phyloP scores from a whole-genome alignment of 129 eudicot species.

The Scalesia atractyloides region DNA sequence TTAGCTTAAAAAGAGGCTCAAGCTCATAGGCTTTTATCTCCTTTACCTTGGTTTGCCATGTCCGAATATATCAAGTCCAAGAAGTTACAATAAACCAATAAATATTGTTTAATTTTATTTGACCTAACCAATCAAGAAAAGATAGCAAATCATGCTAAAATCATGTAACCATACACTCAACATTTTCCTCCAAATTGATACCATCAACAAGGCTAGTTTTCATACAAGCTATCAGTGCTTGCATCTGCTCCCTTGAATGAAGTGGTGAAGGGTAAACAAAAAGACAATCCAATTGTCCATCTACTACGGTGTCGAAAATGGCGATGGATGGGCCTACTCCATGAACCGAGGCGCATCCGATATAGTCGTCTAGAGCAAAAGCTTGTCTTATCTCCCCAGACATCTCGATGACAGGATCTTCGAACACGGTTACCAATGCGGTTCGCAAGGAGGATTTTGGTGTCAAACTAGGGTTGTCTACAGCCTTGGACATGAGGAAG shows the following conservation, averaged over 20 bases:
- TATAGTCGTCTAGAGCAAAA: conserved; percentile 42
- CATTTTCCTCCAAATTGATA: conserved; percentile 27
- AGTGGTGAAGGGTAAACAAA: conserved; percentile 53
- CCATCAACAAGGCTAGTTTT: conserved; percentile 35
- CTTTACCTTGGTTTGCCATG: too few relatives aligned
- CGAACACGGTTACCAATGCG: conserved; percentile 49
- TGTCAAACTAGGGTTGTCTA: conserved; percentile 57
- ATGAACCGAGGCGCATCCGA: conserved; percentile 47
- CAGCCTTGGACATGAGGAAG: conserved; percentile 58
- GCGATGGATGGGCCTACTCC: conserved; percentile 49
- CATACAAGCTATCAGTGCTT: conserved; percentile 38
- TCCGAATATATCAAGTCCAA: background rate
- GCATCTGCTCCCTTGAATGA: conserved; percentile 55
- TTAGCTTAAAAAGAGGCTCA: too few relatives aligned
- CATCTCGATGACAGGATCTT: conserved; percentile 52
- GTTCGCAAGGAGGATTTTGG: conserved; percentile 52
- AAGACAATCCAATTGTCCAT: conserved; percentile 40
- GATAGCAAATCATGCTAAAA: conserved; percentile 8
- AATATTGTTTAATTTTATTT: background rate
- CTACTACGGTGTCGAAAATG: conserved; percentile 43
- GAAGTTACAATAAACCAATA: background rate
- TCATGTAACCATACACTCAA: conserved; percentile 26
- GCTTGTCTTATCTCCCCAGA: conserved; percentile 25
- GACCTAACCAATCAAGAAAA: conserved; percentile 15
- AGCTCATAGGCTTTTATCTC: too few relatives aligned